Evolutionary conservation across 2,329 filamentous ascomycete species (phyloP).

Genomic region (Pseudodiploospora longispora): DNA sequence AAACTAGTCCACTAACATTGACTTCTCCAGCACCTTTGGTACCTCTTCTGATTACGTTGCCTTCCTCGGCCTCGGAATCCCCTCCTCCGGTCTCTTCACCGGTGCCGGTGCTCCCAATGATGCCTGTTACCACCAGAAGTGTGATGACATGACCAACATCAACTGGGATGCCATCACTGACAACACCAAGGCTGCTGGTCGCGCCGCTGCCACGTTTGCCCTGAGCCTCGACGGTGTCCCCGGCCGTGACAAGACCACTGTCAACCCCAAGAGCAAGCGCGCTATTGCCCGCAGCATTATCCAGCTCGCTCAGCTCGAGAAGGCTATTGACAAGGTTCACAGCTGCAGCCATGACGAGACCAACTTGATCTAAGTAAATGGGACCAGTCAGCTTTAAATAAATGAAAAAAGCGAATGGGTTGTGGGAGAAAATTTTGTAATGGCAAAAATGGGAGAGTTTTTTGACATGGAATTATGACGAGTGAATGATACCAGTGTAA

Average conservation of each 20-base stretch:
- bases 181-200: slow-evolving; percentile 39
- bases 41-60: slow-evolving; percentile 29
- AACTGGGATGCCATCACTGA: slow-evolving; percentile 31
- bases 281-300: slow-evolving; percentile 18
- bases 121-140: slow-evolving; percentile 30
- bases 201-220: slow-evolving; percentile 36
- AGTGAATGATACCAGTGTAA: too few relatives aligned
- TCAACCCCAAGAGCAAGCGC: slow-evolving; percentile 16
- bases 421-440: too few relatives aligned
- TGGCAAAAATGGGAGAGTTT: too few relatives aligned
- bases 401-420: too few relatives aligned
- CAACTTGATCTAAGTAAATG: too few relatives aligned
- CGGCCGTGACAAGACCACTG: slow-evolving; percentile 19
- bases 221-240: slow-evolving; percentile 28
- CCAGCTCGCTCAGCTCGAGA: slow-evolving; percentile 16
- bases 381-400: too few relatives aligned
- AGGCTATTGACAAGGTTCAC: slow-evolving; percentile 19
- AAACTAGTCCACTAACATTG: neutral
- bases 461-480: too few relatives aligned
- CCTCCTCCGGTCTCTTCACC: slow-evolving; percentile 30
- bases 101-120: slow-evolving; percentile 25
- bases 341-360: slow-evolving; percentile 19
- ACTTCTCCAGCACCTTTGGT: slow-evolving; percentile 19
- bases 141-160: slow-evolving; percentile 33
- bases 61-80: slow-evolving; percentile 28